Conservation (phyloP, 2,329 filamentous ascomycete species). For the Monilinia fructigena region DNA sequence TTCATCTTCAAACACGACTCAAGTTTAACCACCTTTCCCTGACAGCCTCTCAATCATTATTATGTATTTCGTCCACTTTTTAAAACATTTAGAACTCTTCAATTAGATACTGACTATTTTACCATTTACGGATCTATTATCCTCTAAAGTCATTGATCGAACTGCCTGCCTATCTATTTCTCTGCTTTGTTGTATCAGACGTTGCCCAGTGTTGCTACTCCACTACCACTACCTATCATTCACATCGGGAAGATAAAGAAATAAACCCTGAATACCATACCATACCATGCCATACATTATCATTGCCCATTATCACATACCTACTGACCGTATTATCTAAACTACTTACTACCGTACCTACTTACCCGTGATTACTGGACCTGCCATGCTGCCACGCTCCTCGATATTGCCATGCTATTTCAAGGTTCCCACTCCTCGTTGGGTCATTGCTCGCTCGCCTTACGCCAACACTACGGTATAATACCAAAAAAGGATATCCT, state of each 20-base stretch:
- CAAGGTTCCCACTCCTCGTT: slow-evolving; percentile 12
- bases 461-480: slow-evolving; percentile 5
- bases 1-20: not conserved
- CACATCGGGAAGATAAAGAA: slow-evolving; percentile 6
- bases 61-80: not conserved
- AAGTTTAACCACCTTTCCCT: not conserved
- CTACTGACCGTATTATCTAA: no score
- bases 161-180: not conserved
- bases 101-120: not conserved
- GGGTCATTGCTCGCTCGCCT: slow-evolving; percentile 12
- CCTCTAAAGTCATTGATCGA: no score
- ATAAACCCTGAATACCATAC: not conserved
- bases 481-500: slow-evolving; percentile 16
- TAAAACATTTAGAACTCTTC: not conserved
- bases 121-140: not conserved
- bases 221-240: not conserved
- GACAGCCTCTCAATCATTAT: not conserved
- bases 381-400: not conserved
- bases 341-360: no score
- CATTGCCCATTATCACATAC: no score
- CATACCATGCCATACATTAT: no score
- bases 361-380: not conserved
- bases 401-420: not conserved
- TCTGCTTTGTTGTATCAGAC: not conserved
- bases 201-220: not conserved